A percentile compares a stretch with the other conserved stretches of the same genome.
Conservation (phyloP, 2,329 filamentous ascomycete genomes). For the Penicillium psychrosexuale region DNA sequence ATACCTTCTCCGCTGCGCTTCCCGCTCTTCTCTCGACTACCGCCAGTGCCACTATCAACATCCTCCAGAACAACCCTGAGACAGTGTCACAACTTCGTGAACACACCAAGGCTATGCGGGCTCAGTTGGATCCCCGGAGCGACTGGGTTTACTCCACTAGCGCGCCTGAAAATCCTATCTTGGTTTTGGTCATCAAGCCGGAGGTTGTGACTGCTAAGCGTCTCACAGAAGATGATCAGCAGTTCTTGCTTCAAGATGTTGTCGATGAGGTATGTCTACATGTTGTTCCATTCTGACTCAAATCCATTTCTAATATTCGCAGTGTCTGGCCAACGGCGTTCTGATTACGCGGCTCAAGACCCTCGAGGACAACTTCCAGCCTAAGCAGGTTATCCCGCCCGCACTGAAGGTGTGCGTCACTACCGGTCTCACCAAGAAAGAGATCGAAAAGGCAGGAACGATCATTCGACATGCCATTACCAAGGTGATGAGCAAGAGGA, state of each 20-base stretch:
- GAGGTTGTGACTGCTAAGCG: conserved; percentile 72
- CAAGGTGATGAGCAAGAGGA: conserved; percentile 70
- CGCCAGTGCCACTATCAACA: conserved; percentile 80
- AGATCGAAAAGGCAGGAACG: conserved; percentile 89
- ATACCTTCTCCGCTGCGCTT: conserved; percentile 92
- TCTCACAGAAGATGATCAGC: conserved; percentile 72
- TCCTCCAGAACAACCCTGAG: conserved; percentile 84
- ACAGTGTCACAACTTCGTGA: conserved; percentile 76
- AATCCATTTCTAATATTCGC: conserved; percentile 12
- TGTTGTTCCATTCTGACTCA: background rate
- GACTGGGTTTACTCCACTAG: conserved; percentile 89
- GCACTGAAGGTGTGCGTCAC: conserved; percentile 91
- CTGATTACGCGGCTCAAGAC: conserved; percentile 84
- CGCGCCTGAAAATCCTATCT: conserved; percentile 76
- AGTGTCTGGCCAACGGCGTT: conserved; percentile 84
- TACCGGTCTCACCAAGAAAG: conserved; percentile 82
- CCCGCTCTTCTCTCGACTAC: conserved; percentile 95
- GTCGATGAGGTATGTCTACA: conserved; percentile 82
- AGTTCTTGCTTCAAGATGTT: conserved; percentile 78
- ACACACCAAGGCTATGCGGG: conserved; percentile 79
- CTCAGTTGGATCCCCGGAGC: conserved; percentile 85
- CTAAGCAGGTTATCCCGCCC: conserved; percentile 69
- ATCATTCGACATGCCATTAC: conserved; percentile 89
- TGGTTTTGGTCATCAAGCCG: conserved; percentile 78
- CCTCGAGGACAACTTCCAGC: conserved; percentile 63